Evolutionary conservation across 768 basidiomycete genomes (phyloP).

Genomic region (Macrolepiota fuliginosa): DNA sequence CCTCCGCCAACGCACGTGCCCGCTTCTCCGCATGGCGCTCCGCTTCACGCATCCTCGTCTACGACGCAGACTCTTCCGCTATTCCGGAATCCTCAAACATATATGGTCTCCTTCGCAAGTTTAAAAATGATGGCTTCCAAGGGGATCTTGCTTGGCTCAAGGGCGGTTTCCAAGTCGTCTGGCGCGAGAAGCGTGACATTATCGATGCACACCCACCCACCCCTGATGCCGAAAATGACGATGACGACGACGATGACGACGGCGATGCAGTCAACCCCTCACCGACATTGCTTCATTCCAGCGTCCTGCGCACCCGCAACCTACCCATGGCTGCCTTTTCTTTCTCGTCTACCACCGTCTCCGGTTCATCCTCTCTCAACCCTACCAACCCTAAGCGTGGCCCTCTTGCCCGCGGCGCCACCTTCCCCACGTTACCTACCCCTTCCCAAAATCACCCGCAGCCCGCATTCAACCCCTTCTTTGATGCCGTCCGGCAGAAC

Average conservation of each 20-base stretch:
- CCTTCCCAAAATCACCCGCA: constrained; percentile 21
- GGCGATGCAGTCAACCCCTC: constrained; percentile 4
- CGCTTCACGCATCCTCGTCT: constrained; percentile 69
- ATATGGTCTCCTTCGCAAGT: constrained; percentile 72
- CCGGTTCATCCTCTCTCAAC: constrained; percentile 24
- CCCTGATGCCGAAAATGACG: constrained; percentile 55
- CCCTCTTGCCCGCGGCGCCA: constrained; percentile 16
- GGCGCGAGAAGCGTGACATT: constrained; percentile 48
- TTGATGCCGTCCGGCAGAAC: constrained; percentile 90
- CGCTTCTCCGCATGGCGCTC: constrained; percentile 60
- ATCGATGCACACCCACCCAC: constrained; percentile 48
- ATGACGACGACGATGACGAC: constrained; percentile 35
- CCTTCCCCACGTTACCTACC: constrained; percentile 15
- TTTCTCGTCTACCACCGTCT: constrained; percentile 39
- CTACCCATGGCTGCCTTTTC: constrained; percentile 68
- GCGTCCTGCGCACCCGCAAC: constrained; percentile 51
- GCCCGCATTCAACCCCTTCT: constrained; percentile 82
- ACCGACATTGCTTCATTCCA: constrained; percentile 12
- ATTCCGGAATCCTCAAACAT: constrained; percentile 69
- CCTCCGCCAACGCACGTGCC: constrained; percentile 51
- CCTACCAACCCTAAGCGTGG: constrained; percentile 20
- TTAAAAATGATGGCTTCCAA: constrained; percentile 47
- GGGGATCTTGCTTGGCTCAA: constrained; percentile 75
- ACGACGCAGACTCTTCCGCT: constrained; percentile 74
- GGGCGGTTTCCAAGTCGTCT: constrained; percentile 80